Evolutionary conservation across 352 stramenopile genomes (phyloP).

Genomic region (Phytophthora pisi): DNA sequence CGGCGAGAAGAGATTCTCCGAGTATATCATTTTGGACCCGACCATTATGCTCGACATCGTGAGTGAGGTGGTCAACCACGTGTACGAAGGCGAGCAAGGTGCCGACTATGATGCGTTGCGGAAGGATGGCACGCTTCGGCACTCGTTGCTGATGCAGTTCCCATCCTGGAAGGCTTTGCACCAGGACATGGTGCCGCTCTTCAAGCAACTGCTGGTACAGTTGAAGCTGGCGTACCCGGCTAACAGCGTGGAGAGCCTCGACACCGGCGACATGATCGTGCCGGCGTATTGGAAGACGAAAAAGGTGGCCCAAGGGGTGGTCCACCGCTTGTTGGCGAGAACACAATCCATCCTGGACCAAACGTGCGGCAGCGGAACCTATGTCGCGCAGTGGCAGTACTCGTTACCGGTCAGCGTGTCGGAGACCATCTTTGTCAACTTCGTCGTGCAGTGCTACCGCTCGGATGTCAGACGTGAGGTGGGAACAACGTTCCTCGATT

Average conservation of each 20-base stretch:
- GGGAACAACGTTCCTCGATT: conserved; percentile 2
- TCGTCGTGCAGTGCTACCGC: conserved; percentile 21
- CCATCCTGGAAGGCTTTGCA: conserved; percentile 6
- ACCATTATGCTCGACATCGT: conserved; percentile 27
- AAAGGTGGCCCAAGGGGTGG: neutral
- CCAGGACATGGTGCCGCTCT: conserved; percentile 2
- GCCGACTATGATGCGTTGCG: conserved; percentile 7
- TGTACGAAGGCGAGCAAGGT: conserved; percentile 1
- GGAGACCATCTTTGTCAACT: conserved; percentile 18
- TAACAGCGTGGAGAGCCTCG: neutral
- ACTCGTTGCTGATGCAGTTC: conserved; percentile 13
- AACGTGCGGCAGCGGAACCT: neutral
- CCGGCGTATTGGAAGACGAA: conserved; percentile 22
- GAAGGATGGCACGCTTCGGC: conserved; percentile 8
- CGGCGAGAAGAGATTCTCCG: neutral
- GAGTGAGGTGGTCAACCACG: conserved; percentile 24
- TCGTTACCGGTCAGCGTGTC: conserved; percentile 18
- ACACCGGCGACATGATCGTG: conserved; percentile 16
- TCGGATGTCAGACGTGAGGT: neutral
- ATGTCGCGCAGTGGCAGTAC: conserved; percentile 23
- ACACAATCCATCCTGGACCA: neutral
- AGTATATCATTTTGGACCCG: conserved; percentile 15
- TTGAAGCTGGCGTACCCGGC: conserved; percentile 25
- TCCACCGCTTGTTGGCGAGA: neutral
- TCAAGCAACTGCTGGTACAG: conserved; percentile 18